Percentiles rank a stretch among this genome's conserved stretches.
phyloP scores from a whole-genome alignment of 2,329 filamentous ascomycete genomes.

The Magnaporthiopsis rhizophila region DNA sequence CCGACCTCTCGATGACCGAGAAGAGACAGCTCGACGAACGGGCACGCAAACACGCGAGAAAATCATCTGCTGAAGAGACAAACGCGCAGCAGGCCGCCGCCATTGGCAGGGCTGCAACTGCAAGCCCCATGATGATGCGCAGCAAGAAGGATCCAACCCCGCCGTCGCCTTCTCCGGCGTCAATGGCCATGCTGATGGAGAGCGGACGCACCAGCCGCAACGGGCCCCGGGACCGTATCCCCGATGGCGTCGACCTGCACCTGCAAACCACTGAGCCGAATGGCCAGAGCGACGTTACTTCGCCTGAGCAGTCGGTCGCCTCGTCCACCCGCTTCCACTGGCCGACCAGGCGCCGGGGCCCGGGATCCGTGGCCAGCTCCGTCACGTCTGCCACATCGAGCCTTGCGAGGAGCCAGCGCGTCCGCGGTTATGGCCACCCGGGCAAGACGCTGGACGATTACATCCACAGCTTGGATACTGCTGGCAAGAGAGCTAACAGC shows the following conservation, averaged over 20 bases:
- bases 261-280: slow-evolving; percentile 44
- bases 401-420: slow-evolving; percentile 36
- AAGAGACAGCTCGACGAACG: background rate
- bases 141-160: slow-evolving; percentile 45
- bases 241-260: slow-evolving; percentile 55
- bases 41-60: background rate
- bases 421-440: slow-evolving; percentile 28
- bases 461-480: slow-evolving; percentile 77
- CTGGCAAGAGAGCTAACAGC: slow-evolving; percentile 48
- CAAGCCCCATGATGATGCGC: slow-evolving; percentile 57
- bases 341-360: slow-evolving; percentile 44
- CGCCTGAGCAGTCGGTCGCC: slow-evolving; percentile 46
- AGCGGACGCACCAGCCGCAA: slow-evolving; percentile 51
- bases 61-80: slow-evolving; percentile 4
- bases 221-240: slow-evolving; percentile 71
- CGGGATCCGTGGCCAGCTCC: slow-evolving; percentile 49
- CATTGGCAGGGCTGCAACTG: slow-evolving; percentile 54
- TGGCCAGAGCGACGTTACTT: slow-evolving; percentile 43
- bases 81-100: slow-evolving; percentile 21
- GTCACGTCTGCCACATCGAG: slow-evolving; percentile 50
- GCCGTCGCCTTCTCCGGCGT: slow-evolving; percentile 60
- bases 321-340: slow-evolving; percentile 48
- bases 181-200: slow-evolving; percentile 54
- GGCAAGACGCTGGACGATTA: slow-evolving; percentile 71
- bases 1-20: slow-evolving; percentile 13